These are phyloP conservation scores for Cercospora sp. DNA, from an alignment of 2,329 filamentous ascomycete species.

Conservation along the genomic window DNA sequence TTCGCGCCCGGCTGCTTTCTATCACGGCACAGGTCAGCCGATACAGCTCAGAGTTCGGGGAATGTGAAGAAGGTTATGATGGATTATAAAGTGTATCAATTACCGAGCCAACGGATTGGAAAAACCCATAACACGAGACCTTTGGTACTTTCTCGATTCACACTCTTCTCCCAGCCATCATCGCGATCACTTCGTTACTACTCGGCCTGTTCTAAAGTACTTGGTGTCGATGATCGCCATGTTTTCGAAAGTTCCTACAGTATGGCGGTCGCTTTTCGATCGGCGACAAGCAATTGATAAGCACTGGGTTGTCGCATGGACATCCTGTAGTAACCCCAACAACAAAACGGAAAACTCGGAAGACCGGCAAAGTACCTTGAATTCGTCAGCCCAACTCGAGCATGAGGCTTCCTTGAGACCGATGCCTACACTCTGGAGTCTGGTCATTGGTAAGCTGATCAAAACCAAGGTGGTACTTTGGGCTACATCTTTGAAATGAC, in stretches of 20 bases:
- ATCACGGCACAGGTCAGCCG: not conserved
- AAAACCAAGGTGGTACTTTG: too few species aligned
- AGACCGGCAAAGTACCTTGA: not conserved
- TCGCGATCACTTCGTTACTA: not conserved
- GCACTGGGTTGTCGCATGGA: not conserved
- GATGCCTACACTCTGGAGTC: not conserved
- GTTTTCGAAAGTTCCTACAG: too few species aligned
- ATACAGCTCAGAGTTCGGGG: not conserved
- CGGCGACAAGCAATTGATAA: not conserved
- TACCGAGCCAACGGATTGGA: conserved; percentile 6
- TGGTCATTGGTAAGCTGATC: not conserved
- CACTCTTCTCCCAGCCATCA: not conserved
- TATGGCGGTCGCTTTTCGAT: too few species aligned
- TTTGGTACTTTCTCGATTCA: not conserved
- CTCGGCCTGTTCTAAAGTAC: too few species aligned
- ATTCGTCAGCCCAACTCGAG: not conserved
- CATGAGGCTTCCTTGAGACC: not conserved
- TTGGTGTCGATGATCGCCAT: too few species aligned
- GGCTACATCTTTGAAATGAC: too few species aligned
- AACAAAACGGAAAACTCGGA: not conserved
- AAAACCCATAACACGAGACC: not conserved
- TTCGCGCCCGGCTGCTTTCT: not conserved
- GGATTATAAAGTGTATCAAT: conserved; percentile 7
- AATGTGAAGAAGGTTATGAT: not conserved
- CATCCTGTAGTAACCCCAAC: not conserved